Base-by-base conservation (phyloP, 495 filamentous ascomycete genomes). In the Lasiosphaeriaceae sp. region DNA sequence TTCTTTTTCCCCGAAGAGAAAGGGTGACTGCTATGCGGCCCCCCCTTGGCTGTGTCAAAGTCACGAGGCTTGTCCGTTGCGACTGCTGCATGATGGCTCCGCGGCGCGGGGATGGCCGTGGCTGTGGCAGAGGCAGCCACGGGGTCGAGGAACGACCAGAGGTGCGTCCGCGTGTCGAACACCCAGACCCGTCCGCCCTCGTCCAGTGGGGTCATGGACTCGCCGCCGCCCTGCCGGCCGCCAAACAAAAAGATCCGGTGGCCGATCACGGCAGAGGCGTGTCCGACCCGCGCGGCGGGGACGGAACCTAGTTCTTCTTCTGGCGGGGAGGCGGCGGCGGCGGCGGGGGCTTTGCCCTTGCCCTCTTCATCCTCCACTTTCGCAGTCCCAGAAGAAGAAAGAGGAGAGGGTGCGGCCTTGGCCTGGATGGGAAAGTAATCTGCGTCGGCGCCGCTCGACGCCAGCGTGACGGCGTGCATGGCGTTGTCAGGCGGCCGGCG, bases 151-250 rank as follows among this genome's bases (percentile, higher is more conserved):
- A 73, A 74, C 20, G 74, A 71, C 86, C 86, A 89, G 0, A 68
- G 64, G 51, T 79, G 74, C 5, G 73, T 73, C 51, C 77, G 72
- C 1, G 83, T 87, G 67, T 81, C 74, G 64, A 84, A 88, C 12
- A 85, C 69, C 86, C 86, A 89, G 31, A 88, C 76, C 2, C 86
- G 74, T 8, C 86, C 86, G n/a, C 70, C 66, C 60, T 88, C 86
- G 50, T 85, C 71, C 2, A 86, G 72, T 5, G 81, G 70, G 8
- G 65, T 67, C 62, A 74, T 70, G 17, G 75, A 70, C 16, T 68
- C 64, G 0, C 71, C 74, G 52, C 39, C 39, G 39, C 39, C 39
- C 14, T 43, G 39, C 5, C 78, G 74, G 11, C 86, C 86, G 48
- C 86, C 86, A 62, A 84, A 88, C 7, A 89, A 53, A 68, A 85